These are phyloP conservation scores for Volvox reticuliferus DNA, from an alignment of 139 green algal species.

Conservation along the genomic window DNA sequence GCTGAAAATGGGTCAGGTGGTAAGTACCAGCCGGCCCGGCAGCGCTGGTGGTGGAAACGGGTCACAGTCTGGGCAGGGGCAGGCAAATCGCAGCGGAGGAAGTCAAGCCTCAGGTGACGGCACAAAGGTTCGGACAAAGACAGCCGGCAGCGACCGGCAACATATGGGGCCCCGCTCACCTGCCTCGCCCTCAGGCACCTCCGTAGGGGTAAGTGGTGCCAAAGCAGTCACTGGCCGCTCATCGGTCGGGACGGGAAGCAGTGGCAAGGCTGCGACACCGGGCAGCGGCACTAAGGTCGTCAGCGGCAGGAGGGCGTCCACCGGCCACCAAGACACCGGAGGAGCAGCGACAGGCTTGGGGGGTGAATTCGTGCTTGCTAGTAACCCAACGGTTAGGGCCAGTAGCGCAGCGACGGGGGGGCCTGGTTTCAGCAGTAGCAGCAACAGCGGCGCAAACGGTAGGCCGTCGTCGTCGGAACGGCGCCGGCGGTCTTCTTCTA, in stretches of 20 bases:
- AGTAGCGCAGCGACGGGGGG: not conserved
- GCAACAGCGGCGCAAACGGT: not conserved
- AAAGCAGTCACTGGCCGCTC: not conserved
- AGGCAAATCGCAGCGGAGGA: not conserved
- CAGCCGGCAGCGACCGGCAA: not conserved
- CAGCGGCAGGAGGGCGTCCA: conserved; percentile 6
- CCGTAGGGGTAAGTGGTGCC: not conserved
- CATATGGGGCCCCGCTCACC: not conserved
- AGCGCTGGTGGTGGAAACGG: not conserved
- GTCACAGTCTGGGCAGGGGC: not conserved
- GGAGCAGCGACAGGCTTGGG: not conserved
- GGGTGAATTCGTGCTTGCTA: not conserved
- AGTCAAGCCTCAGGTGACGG: not conserved
- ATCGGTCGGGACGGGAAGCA: not conserved
- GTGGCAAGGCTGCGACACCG: not conserved
- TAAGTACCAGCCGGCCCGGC: not conserved
- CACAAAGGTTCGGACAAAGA: not conserved
- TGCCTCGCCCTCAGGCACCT: not conserved
- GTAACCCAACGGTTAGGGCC: not conserved
- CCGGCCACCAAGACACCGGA: not conserved
- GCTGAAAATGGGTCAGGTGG: conserved; percentile 2
- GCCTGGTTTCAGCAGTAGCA: not conserved
- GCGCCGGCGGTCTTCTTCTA: not conserved
- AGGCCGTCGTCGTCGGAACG: not conserved
- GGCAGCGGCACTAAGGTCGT: not conserved